Evolutionary conservation across 257 asterid species (phyloP), one percentile per base, ranked within the genome.

Genomic region (Primulina eburnea): DNA sequence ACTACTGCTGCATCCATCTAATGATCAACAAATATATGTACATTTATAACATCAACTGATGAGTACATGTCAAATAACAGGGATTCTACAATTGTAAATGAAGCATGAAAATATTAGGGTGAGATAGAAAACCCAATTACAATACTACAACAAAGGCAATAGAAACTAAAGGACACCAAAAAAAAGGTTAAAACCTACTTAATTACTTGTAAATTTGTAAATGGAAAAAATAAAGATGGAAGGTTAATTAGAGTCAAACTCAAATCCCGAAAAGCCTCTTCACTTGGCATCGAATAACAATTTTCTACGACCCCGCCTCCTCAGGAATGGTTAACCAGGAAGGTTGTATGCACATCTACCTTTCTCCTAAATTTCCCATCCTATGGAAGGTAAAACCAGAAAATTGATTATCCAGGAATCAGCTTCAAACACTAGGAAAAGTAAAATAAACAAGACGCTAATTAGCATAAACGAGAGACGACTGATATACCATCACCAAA

Each of bases 261-360:
- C 50, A 28, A 38, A 58, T 72, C 53, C 76, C 28, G 32, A 64
- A 55, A 32, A 69, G 40, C 53, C 60, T 65, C 60, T 65, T 38
- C 21, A 17, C 20, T 38, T 9, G 47, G 47, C 20, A 16, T 50
- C 21, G 16, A 17, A 50, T 3, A 47, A 28, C 10, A 63, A 62
- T 64, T 65, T 43, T 64, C 69, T 47, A 58, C 3, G 59, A 64
- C 7, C 71, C 71, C 47, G 79, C 72, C 50, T 35, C 40, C 73
- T 40, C 72, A 16, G 20, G 40, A 65, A 65, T 18, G 76, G 69
- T 76, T 65, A 60, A 73, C 73, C 73, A 71, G 72, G 29, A 40
- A 65, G 18, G 43, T 24, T 61, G 33, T 70, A 64, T 40, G 75
- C 79, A 75, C 64, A 65, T 76, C 63, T 37, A 71, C 68, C 67